phyloP scores from a whole-genome alignment of 768 basidiomycete species.

The Auricularia sp. region DNA sequence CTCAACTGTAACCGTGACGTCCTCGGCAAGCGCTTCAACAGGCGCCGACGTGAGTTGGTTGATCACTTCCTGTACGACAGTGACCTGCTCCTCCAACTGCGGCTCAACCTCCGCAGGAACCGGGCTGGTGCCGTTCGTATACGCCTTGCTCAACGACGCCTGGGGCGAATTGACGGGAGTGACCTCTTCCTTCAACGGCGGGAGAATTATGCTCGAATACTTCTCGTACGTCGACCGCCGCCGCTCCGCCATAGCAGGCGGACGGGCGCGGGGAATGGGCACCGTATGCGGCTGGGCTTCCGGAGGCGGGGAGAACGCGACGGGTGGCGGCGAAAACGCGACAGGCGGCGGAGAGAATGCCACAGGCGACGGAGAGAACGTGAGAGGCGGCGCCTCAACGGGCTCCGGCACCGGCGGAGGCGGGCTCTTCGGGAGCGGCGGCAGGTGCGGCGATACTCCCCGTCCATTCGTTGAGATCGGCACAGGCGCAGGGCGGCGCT shows the following conservation, averaged over 20 bases:
- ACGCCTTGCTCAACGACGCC: neutral
- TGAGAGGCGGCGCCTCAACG: neutral
- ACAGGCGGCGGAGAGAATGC: neutral
- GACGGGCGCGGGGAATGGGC: neutral
- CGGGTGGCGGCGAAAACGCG: neutral
- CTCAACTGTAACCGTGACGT: neutral
- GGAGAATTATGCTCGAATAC: constrained; percentile 51
- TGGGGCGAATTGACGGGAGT: constrained; percentile 32
- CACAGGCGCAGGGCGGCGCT: neutral
- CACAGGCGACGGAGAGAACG: neutral
- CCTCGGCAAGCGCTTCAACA: neutral
- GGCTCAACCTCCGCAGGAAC: neutral
- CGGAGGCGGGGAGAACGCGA: neutral
- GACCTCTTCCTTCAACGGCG: constrained; percentile 57
- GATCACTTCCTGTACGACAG: neutral
- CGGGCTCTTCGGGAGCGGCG: neutral
- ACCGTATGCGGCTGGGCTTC: neutral
- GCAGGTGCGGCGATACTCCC: no score
- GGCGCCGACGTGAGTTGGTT: neutral
- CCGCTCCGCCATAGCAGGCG: constrained; percentile 35
- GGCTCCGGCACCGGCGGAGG: neutral
- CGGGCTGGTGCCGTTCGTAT: constrained; percentile 1
- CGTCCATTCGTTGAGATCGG: neutral
- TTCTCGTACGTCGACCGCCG: constrained; percentile 59
- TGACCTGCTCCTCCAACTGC: neutral